Evolutionary conservation across 257 asterid species (phyloP).

Genomic region (Gentiana dahurica): DNA sequence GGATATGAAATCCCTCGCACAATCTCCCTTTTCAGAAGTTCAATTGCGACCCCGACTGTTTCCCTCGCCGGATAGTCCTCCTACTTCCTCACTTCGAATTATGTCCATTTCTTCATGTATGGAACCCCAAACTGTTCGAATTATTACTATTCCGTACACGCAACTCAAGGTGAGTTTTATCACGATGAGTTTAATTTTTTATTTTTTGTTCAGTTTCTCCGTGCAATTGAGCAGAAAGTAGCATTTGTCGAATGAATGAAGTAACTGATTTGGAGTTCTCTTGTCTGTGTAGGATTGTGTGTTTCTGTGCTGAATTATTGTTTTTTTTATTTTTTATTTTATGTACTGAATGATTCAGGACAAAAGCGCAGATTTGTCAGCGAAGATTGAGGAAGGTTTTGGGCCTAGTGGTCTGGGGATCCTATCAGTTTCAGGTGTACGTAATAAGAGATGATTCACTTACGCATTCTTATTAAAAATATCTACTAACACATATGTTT

Average conservation of each 20-base stretch:
- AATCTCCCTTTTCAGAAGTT: constrained; percentile 4
- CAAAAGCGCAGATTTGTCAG: constrained; percentile 45
- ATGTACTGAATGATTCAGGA: constrained; percentile 34
- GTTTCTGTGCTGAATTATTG: constrained; percentile 7
- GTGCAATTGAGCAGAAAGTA: too few relatives aligned
- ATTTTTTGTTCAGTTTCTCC: not conserved
- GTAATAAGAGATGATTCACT: constrained; percentile 11
- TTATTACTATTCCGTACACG: constrained; percentile 47
- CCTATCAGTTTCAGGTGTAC: constrained; percentile 60
- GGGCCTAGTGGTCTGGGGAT: constrained; percentile 85
- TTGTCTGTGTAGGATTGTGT: not conserved
- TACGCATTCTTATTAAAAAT: not conserved
- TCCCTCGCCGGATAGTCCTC: constrained; percentile 10
- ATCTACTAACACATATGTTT: not conserved
- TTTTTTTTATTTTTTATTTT: not conserved
- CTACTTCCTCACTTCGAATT: constrained; percentile 15
- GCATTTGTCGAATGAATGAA: not conserved
- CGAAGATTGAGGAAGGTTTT: constrained; percentile 69
- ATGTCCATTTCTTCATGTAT: constrained; percentile 17
- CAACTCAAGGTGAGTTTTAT: constrained; percentile 36
- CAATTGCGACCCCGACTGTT: not conserved
- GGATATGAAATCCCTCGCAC: constrained; percentile 1
- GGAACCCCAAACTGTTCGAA: constrained; percentile 31
- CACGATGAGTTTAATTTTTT: not conserved
- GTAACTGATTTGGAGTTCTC: not conserved